Conservation (phyloP, 257 asterid species). For the Schizonepeta tenuifolia region DNA sequence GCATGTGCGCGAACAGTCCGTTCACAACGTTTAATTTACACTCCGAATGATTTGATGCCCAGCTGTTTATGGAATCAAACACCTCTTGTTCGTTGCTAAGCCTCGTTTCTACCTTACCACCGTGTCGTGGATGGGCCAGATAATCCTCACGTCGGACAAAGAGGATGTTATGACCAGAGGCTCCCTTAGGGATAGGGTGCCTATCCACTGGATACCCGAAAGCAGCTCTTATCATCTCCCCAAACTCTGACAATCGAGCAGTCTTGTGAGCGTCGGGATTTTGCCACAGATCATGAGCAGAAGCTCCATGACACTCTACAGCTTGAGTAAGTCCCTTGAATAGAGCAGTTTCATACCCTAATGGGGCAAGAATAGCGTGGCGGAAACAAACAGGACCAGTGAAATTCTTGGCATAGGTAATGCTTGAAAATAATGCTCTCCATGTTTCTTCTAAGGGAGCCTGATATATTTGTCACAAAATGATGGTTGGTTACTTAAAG, state of each 20-base stretch:
- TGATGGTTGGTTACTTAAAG: conserved; percentile 27
- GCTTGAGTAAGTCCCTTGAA: conserved; percentile 75
- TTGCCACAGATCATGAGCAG: conserved; percentile 70
- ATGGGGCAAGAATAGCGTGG: conserved; percentile 81
- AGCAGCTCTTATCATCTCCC: conserved; percentile 94
- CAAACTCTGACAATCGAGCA: conserved; percentile 90
- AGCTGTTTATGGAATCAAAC: conserved; percentile 57
- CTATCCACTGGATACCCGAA: conserved; percentile 70
- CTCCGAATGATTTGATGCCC: conserved; percentile 57
- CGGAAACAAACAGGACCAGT: conserved; percentile 78
- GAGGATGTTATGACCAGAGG: conserved; percentile 64
- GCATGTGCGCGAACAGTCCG: conserved; percentile 94
- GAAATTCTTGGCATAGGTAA: conserved; percentile 81
- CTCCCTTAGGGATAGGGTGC: conserved; percentile 41
- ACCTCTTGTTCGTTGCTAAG: conserved; percentile 88
- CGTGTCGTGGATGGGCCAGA: conserved; percentile 93
- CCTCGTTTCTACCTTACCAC: conserved; percentile 83
- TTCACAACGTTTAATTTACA: conserved; percentile 69
- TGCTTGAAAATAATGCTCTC: conserved; percentile 81
- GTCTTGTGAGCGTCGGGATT: conserved; percentile 65
- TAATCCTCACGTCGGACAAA: conserved; percentile 95
- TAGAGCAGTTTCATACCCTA: conserved; percentile 92
- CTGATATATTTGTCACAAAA: conserved; percentile 44
- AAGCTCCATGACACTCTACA: conserved; percentile 70
- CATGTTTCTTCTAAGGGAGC: conserved; percentile 92